These are phyloP conservation scores for Coniella vitis DNA, from an alignment of 2,329 filamentous ascomycete genomes.

Conservation along the genomic window DNA sequence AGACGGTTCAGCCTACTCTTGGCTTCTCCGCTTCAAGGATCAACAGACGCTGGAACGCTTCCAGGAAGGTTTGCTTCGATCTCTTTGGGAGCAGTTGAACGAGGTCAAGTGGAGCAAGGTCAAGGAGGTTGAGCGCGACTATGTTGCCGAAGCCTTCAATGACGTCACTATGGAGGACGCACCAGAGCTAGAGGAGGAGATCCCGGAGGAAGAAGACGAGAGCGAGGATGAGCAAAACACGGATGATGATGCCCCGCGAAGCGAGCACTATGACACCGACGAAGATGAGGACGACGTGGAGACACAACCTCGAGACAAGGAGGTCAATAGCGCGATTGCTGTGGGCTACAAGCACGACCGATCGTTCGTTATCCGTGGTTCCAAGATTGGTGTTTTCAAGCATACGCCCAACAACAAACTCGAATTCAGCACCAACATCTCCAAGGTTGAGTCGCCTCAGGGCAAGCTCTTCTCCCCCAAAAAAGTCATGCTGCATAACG, in stretches of 20 bases:
- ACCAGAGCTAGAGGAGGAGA: slow-evolving; percentile 37
- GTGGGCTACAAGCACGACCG: slow-evolving; percentile 96
- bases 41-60: slow-evolving; percentile 75
- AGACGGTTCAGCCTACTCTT: slow-evolving; percentile 88
- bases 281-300: slow-evolving; percentile 76
- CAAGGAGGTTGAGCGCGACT: slow-evolving; percentile 87
- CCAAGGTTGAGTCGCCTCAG: slow-evolving; percentile 82
- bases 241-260: slow-evolving; percentile 48
- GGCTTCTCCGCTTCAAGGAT: slow-evolving; percentile 88
- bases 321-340: slow-evolving; percentile 88
- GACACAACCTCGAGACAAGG: slow-evolving; percentile 57
- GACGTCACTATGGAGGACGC: slow-evolving; percentile 86
- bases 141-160: slow-evolving; percentile 91
- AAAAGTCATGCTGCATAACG: slow-evolving; percentile 93
- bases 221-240: slow-evolving; percentile 37
- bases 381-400: slow-evolving; percentile 98
- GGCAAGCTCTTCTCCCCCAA: slow-evolving; percentile 88
- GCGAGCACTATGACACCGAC: slow-evolving; percentile 52
- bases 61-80: slow-evolving; percentile 90
- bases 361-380: slow-evolving; percentile 93
- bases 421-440: slow-evolving; percentile 95
- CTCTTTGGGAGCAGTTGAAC: slow-evolving; percentile 93
- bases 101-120: slow-evolving; percentile 90
- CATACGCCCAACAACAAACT: slow-evolving; percentile 88
- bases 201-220: slow-evolving; percentile 30